These are phyloP conservation scores for Colletotrichum limetticola DNA, from an alignment of 2,329 filamentous ascomycete genomes.

Conservation along the genomic window DNA sequence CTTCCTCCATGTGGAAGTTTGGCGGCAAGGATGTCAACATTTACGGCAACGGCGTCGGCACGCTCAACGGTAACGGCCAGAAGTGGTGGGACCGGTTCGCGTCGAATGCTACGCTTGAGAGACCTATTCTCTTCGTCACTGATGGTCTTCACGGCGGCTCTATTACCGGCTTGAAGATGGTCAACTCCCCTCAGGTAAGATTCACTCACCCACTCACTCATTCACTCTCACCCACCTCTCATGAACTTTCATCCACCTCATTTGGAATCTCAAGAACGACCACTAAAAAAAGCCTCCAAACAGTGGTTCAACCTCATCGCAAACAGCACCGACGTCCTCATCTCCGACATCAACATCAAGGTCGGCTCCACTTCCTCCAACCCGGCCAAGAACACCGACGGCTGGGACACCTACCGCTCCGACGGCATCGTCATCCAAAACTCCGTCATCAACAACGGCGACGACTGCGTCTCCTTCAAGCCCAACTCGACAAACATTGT, in stretches of 20 bases:
- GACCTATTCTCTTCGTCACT: conserved; percentile 67
- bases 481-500: conserved; percentile 77
- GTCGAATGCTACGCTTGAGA: conserved; percentile 63
- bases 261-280: background rate
- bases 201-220: background rate
- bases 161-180: conserved; percentile 69
- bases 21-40: conserved; percentile 63
- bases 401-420: conserved; percentile 72
- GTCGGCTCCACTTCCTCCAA: conserved; percentile 64
- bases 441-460: conserved; percentile 71
- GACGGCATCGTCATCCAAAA: conserved; percentile 74
- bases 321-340: conserved; percentile 72
- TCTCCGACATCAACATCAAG: conserved; percentile 70
- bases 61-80: conserved; percentile 71
- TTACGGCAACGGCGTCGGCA: conserved; percentile 62
- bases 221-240: background rate
- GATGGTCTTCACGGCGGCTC: conserved; percentile 67
- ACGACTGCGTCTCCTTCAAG: conserved; percentile 81
- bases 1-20: conserved; percentile 53
- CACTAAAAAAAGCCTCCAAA: background rate
- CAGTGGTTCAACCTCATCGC: conserved; percentile 66
- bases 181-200: conserved; percentile 60
- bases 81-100: conserved; percentile 73
- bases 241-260: conserved; percentile 12
- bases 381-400: conserved; percentile 73